phyloP scores from a whole-genome alignment of 768 basidiomycete species.

The Suillus alpinus region DNA sequence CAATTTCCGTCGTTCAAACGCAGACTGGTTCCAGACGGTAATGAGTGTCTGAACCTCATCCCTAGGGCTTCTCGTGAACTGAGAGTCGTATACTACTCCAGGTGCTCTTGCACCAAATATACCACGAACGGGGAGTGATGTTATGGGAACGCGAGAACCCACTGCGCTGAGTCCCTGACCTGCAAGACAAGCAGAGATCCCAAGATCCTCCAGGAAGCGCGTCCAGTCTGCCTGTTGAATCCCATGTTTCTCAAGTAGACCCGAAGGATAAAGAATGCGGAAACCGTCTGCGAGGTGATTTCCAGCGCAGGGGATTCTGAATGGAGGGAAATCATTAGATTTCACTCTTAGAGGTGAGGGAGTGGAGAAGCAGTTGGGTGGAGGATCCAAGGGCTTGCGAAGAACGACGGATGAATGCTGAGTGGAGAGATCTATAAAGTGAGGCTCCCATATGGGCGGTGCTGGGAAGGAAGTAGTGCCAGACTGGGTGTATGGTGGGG shows the following conservation, averaged over 20 bases:
- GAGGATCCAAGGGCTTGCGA: constrained; percentile 29
- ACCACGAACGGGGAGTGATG: constrained; percentile 12
- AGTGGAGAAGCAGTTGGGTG: constrained; percentile 27
- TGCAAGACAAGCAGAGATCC: constrained; percentile 25
- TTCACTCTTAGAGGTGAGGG: constrained; percentile 25
- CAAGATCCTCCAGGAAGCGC: constrained; percentile 28
- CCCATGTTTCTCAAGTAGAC: constrained; percentile 26
- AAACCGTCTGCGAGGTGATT: constrained; percentile 24
- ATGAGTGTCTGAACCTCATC: constrained; percentile 26
- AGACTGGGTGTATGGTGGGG: constrained; percentile 9
- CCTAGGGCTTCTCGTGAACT: constrained; percentile 15
- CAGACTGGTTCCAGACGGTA: constrained; percentile 30
- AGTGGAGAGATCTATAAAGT: constrained; percentile 21
- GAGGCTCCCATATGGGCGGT: constrained; percentile 28
- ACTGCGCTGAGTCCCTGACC: constrained; percentile 20
- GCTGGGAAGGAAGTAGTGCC: not conserved
- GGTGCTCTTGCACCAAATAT: constrained; percentile 13
- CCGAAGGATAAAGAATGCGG: constrained; percentile 22
- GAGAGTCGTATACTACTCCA: constrained; percentile 19
- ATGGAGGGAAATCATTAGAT: constrained; percentile 26
- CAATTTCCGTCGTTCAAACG: constrained; percentile 30
- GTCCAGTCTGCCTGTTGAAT: constrained; percentile 26
- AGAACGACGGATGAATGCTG: not conserved
- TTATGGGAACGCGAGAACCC: constrained; percentile 19
- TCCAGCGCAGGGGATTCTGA: constrained; percentile 21